Base-by-base conservation (phyloP, 2,329 filamentous ascomycete species). In the Whalleya microplaca region DNA sequence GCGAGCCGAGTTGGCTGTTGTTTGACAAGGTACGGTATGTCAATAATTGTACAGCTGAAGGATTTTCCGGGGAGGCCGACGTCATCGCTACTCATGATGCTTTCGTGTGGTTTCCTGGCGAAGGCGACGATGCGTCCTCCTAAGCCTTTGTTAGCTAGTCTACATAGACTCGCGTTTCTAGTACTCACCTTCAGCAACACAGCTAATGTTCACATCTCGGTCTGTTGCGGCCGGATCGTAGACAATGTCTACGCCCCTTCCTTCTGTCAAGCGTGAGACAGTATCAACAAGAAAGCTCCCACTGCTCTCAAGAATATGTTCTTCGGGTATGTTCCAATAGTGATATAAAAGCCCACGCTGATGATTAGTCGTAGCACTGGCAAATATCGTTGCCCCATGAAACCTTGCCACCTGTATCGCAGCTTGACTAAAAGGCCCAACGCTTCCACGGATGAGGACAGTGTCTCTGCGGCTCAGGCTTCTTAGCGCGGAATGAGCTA, bases 391-490 rank as follows among this genome's bases (percentile, higher is more conserved):
- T 8, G 73, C 75, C 1, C 73, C 77, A 6, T 70, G 59, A 1
- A 67, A 53, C 44, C 63, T 68, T 21, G 77, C 76, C 2, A 82
- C 58, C 10, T 73, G 70, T 2, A 83, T 62, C 2, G 77, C 79
- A 9, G 75, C 76, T 40, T 78, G 71, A 1, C 80, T 80, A 19
- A 76, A 69, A 0, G 72, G 70, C 46, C 78, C 76, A 3, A 76
- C 73, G 2, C 74, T 80, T 9, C 72, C 72, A 49, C 80, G 76
- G 18, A 83, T 69, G 3, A 83, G 69, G 3, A 81, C 70, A 2
- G 61, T 72, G 12, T 72, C 64, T 0, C 65, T 68, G 0, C 54
- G 50, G 2, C 59, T 44, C 6, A 77, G 64, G 0, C 68, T 71
- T 37, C 71, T 65, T 2, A 84, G 66, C 2, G 72, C 74, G 53